Conservation (phyloP, 345 rosid genomes). For the Populus euphratica region DNA sequence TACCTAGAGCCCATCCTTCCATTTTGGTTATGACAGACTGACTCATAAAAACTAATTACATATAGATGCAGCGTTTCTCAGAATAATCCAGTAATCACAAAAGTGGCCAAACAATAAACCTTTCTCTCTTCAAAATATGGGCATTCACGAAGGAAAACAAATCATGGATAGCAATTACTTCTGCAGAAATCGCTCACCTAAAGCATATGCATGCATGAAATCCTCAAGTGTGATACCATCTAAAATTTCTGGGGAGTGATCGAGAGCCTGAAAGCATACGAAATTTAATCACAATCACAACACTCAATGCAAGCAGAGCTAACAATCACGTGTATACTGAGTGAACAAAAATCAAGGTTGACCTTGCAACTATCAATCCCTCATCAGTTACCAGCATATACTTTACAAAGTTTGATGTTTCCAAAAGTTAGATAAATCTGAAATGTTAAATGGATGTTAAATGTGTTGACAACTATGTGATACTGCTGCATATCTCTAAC, state of each 20-base stretch:
- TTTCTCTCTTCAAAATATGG: background rate
- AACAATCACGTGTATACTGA: background rate
- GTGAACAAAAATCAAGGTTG: background rate
- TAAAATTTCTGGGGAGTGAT: constrained; percentile 29
- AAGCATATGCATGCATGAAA: constrained; percentile 66
- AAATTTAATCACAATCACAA: constrained; percentile 6
- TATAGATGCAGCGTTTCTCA: too few relatives aligned
- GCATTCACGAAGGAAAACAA: background rate
- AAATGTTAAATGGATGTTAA: background rate
- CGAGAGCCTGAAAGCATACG: constrained; percentile 43
- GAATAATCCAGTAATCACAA: background rate
- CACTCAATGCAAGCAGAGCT: background rate
- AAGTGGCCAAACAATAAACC: background rate
- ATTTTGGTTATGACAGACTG: background rate
- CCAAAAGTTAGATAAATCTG: background rate
- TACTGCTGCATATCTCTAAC: background rate
- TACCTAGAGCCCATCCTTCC: background rate
- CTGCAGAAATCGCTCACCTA: constrained; percentile 48
- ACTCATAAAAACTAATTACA: background rate
- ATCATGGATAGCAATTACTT: background rate
- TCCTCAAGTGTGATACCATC: constrained; percentile 42
- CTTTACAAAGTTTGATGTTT: background rate
- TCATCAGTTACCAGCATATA: background rate
- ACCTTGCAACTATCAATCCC: background rate
- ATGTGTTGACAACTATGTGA: background rate